Conservation (phyloP, 352 stramenopile species). For the Phytophthora cryptogea region DNA sequence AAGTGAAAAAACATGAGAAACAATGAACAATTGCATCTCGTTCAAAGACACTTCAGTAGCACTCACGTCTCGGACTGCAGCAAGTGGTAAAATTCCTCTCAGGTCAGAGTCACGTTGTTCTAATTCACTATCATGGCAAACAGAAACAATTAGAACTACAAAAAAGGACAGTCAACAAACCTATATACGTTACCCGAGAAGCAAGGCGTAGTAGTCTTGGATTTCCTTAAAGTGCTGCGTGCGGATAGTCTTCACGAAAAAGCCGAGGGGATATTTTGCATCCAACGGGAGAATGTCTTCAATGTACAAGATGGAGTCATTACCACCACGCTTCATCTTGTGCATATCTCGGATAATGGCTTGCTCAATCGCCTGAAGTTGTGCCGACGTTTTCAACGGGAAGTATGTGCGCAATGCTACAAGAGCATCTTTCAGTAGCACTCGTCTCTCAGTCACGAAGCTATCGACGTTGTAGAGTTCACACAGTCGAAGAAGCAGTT, state of each 20-base stretch:
- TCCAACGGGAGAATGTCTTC: constrained; percentile 67
- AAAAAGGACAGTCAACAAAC: not conserved
- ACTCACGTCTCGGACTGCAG: constrained; percentile 26
- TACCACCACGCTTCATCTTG: constrained; percentile 72
- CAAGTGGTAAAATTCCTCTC: constrained; percentile 50
- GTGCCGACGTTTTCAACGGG: constrained; percentile 70
- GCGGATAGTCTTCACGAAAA: constrained; percentile 80
- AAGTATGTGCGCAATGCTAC: constrained; percentile 79
- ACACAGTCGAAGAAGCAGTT: constrained; percentile 49
- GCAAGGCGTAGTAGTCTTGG: constrained; percentile 68
- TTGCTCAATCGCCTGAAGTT: constrained; percentile 79
- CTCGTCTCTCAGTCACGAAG: constrained; percentile 53
- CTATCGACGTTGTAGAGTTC: constrained; percentile 61
- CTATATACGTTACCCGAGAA: constrained; percentile 45
- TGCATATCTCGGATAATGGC: constrained; percentile 79
- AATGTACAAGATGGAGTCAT: constrained; percentile 75
- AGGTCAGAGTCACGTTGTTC: constrained; percentile 50
- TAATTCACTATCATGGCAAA: constrained; percentile 44
- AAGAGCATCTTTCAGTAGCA: constrained; percentile 77
- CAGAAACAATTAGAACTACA: constrained; percentile 7
- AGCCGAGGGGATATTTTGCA: constrained; percentile 55
- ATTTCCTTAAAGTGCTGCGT: constrained; percentile 88
- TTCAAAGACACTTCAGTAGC: not conserved
- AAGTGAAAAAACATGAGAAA: not conserved
- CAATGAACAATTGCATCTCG: not conserved